Conservation (phyloP, 805 yeast genomes). For the Teunomyces tritomae region DNA sequence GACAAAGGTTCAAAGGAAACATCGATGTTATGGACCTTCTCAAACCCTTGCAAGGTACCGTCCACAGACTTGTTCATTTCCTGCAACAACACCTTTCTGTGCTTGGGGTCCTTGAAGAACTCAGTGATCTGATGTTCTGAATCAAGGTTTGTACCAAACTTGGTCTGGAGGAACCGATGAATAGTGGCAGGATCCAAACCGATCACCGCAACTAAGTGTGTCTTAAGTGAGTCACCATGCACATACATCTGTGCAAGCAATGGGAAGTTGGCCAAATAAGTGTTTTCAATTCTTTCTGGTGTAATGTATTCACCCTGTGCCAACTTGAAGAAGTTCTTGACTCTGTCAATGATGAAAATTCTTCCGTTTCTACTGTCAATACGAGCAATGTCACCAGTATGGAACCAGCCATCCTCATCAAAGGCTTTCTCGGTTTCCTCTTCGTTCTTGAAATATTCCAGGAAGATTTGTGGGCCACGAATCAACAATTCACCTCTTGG, state of each 20-base stretch:
- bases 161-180: conserved; percentile 7
- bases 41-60: conserved; percentile 26
- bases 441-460: conserved; percentile 53
- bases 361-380: conserved; percentile 51
- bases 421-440: conserved; percentile 53
- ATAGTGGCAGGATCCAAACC: conserved; percentile 54
- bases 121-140: conserved; percentile 9
- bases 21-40: conserved; percentile 31
- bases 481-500: conserved; percentile 59
- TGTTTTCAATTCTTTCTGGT: conserved; percentile 71
- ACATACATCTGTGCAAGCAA: conserved; percentile 52
- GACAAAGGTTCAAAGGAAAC: conserved; percentile 36
- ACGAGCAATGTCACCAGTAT: conserved; percentile 61
- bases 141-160: conserved; percentile 11
- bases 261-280: conserved; percentile 53
- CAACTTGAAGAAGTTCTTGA: conserved; percentile 72
- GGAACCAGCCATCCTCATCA: conserved; percentile 58
- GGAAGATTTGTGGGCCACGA: conserved; percentile 63
- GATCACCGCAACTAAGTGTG: conserved; percentile 56
- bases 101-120: conserved; percentile 14
- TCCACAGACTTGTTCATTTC: conserved; percentile 21
- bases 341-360: conserved; percentile 65
- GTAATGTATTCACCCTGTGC: conserved; percentile 60
- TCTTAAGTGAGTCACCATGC: conserved; percentile 61
- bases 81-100: conserved; percentile 19